Evolutionary conservation across 495 filamentous ascomycete species (phyloP).

Genomic region (Aspergillus coremiiformis): DNA sequence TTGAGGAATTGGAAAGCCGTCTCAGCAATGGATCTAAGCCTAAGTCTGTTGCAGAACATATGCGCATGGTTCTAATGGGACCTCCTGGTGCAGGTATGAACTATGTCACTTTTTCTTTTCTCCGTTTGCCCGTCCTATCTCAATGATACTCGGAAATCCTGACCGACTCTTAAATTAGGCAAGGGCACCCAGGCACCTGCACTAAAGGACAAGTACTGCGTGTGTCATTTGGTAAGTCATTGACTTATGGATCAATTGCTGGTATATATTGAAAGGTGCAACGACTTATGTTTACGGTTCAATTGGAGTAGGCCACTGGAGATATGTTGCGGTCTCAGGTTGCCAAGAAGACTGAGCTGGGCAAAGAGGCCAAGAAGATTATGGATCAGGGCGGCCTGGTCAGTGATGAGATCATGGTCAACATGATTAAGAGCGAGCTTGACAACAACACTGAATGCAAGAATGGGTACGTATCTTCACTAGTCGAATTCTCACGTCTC

Average conservation of each 20-base stretch:
- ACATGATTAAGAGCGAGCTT: constrained; percentile 97
- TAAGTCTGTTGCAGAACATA: constrained; percentile 46
- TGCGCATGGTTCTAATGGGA: constrained; percentile 96
- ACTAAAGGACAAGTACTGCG: constrained; percentile 94
- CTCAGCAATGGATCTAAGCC: constrained; percentile 48
- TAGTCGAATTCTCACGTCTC: background rate
- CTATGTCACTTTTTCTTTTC: background rate
- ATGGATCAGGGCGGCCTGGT: constrained; percentile 98
- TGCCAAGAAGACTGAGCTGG: constrained; percentile 92
- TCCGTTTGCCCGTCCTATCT: background rate
- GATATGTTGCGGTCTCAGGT: constrained; percentile 99
- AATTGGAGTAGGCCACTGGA: constrained; percentile 70
- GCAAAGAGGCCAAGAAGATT: constrained; percentile 98
- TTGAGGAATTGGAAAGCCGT: constrained; percentile 67
- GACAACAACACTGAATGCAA: constrained; percentile 91
- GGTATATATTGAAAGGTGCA: constrained; percentile 1
- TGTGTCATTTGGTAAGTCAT: constrained; percentile 83
- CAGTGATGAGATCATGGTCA: constrained; percentile 97
- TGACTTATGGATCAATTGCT: background rate
- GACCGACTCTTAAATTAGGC: constrained; percentile 48
- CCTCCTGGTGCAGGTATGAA: constrained; percentile 87
- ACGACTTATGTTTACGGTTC: background rate
- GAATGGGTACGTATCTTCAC: constrained; percentile 57
- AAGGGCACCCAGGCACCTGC: constrained; percentile 98
- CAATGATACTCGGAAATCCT: constrained; percentile 17